Base-by-base conservation (phyloP, 805 yeast species). In the Kluyveromyces lactis region DNA sequence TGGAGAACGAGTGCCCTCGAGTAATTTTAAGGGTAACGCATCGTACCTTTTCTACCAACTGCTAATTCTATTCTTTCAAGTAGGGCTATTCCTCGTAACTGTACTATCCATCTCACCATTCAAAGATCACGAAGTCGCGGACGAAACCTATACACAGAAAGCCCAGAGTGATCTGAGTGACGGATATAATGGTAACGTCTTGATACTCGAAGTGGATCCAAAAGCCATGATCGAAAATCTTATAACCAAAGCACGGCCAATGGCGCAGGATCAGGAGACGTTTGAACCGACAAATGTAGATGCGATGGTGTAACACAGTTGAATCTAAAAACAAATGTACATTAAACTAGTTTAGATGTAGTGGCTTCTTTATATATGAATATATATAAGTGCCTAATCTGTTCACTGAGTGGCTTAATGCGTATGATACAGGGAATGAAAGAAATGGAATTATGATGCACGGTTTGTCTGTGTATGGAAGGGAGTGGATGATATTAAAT, bases 161-260 rank as follows among this genome's bases (percentile, higher is more conserved):
- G 13, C 30, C 6, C 30, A 29, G 3, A 15, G 17, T 19, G 37
- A 43, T 2, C 52, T 47, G 37, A 60, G 60, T 28, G 75, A 72
- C 48, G 77, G 77, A 1, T 69, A 62, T 44, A 67, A 68, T 31
- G 77, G 78, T 0, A 53, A 62, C 19, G 55, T 67, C 1, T 43
- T 52, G 15, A 53, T 69, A 2, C 58, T 65, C 6, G 54, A 53
- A 18, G 52, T 72, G 4, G 60, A 64, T 38, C 68, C 70, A 7
- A 19, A 49, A 11, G 6, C 30, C 30, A n/a, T n/a, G 11, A 11
- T 27, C 6, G 30, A 27, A 27, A n/a, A 27, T 7, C 16, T 15
- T 7, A 7, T 21, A 21, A 21, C 24, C 9, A 6, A 21, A 21
- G 9, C 24, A 6, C 8, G 24, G 9, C 24, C 6, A 21, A 9